These are phyloP conservation scores for Tranzscheliella williamsii DNA, from an alignment of 1,284 basidiomycete genomes.

Conservation along the genomic window DNA sequence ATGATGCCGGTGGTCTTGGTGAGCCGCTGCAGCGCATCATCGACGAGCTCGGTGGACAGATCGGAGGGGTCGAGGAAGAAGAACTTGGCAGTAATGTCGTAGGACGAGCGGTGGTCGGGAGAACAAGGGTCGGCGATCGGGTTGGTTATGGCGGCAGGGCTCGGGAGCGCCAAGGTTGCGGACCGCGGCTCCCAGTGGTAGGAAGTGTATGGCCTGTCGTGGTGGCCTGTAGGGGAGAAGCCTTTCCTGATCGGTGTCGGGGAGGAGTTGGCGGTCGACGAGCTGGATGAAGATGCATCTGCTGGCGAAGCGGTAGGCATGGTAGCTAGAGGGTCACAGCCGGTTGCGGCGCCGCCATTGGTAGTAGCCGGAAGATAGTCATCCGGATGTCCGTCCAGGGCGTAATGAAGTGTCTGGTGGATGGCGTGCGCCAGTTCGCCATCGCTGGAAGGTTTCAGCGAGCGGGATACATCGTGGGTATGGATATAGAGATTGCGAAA, in stretches of 20 bases:
- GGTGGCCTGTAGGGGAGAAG: slow-evolving; percentile 15
- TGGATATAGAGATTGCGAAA: slow-evolving; percentile 45
- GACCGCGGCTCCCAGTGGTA: slow-evolving; percentile 30
- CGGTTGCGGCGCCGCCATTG: slow-evolving; percentile 12
- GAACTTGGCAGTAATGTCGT: slow-evolving; percentile 55
- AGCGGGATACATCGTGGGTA: slow-evolving; percentile 50
- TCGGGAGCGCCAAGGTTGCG: slow-evolving; percentile 34
- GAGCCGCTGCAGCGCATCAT: slow-evolving; percentile 46
- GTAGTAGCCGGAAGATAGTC: slow-evolving; percentile 30
- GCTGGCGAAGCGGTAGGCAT: slow-evolving; percentile 11
- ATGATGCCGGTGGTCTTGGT: slow-evolving; percentile 45
- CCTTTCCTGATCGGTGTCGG: slow-evolving; percentile 25
- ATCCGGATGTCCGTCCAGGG: slow-evolving; percentile 49
- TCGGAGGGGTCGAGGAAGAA: slow-evolving; percentile 40
- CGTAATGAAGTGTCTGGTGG: slow-evolving; percentile 55
- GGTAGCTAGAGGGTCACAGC: slow-evolving; percentile 27
- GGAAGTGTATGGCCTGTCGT: slow-evolving; percentile 42
- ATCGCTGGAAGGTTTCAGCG: slow-evolving; percentile 47
- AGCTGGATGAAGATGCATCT: not conserved
- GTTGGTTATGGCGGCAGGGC: slow-evolving; percentile 43
- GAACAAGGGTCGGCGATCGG: slow-evolving; percentile 45
- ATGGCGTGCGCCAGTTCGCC: slow-evolving; percentile 52
- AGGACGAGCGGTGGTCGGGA: slow-evolving; percentile 35
- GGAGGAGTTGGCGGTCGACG: not conserved
- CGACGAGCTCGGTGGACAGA: slow-evolving; percentile 18